These are phyloP conservation scores for Neoarthrinium moseri DNA, from an alignment of 2,329 filamentous ascomycete genomes.

Conservation along the genomic window DNA sequence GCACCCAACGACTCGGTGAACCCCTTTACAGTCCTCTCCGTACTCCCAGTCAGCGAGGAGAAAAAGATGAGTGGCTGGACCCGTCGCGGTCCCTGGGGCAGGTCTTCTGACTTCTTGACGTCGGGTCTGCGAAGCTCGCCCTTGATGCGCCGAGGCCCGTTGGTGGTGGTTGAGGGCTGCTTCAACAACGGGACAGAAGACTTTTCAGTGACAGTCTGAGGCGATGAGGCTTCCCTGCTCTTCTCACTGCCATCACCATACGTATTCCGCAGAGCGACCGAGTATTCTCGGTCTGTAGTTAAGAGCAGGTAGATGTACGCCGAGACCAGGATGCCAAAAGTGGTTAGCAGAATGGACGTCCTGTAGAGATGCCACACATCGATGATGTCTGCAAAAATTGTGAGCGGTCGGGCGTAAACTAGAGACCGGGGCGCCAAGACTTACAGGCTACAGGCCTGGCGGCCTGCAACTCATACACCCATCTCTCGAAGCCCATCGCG, in stretches of 20 bases:
- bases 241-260: slow-evolving; percentile 9
- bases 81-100: slow-evolving; percentile 35
- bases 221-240: slow-evolving; percentile 1
- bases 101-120: slow-evolving; percentile 27
- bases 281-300: slow-evolving; percentile 25
- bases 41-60: slow-evolving; percentile 83
- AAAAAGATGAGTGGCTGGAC: slow-evolving; percentile 83
- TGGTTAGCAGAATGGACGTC: slow-evolving; percentile 38
- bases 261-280: slow-evolving; percentile 26
- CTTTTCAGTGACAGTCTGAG: slow-evolving; percentile 15
- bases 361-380: slow-evolving; percentile 46
- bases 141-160: slow-evolving; percentile 50
- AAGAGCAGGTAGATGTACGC: slow-evolving; percentile 29
- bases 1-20: slow-evolving; percentile 56
- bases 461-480: slow-evolving; percentile 5
- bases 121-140: slow-evolving; percentile 36
- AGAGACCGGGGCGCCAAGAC: not conserved
- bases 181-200: slow-evolving; percentile 13
- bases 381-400: slow-evolving; percentile 28
- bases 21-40: slow-evolving; percentile 68
- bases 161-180: slow-evolving; percentile 28
- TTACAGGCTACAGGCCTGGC: slow-evolving; percentile 4
- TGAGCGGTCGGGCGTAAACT: not conserved
- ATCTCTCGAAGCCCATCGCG: slow-evolving; percentile 4
- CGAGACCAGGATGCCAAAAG: slow-evolving; percentile 33